A percentile compares a stretch with the other conserved stretches of the same genome.
phyloP scores from a whole-genome alignment of 495 filamentous ascomycete species.

The Penicillium chermesinum region DNA sequence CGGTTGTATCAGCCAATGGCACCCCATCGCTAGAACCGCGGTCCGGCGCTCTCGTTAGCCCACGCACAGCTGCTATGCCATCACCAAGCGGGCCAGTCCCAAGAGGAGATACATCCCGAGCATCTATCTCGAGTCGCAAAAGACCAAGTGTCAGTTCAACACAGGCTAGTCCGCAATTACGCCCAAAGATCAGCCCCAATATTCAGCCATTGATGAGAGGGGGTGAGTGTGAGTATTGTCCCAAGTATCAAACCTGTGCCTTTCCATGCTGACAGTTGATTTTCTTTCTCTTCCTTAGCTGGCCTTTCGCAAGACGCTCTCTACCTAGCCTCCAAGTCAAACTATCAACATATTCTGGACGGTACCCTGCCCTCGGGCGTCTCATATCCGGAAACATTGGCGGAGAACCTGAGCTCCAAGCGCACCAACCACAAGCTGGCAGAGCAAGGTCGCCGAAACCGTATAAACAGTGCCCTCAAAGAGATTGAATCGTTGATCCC shows the following conservation, averaged over 20 bases:
- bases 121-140: constrained; percentile 47
- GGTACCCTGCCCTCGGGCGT: constrained; percentile 87
- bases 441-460: constrained; percentile 89
- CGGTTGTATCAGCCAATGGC: constrained; percentile 25
- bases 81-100: constrained; percentile 41
- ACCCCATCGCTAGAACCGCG: constrained; percentile 31
- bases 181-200: constrained; percentile 90
- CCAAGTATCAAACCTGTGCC: no score
- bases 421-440: constrained; percentile 97
- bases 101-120: constrained; percentile 35
- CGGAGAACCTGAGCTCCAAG: constrained; percentile 91
- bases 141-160: constrained; percentile 70
- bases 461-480: constrained; percentile 89
- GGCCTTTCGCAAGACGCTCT: constrained; percentile 64
- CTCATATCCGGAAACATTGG: constrained; percentile 82
- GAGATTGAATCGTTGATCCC: constrained; percentile 87
- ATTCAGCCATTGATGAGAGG: constrained; percentile 86
- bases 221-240: constrained; percentile 58
- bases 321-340: constrained; percentile 86
- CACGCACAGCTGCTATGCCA: constrained; percentile 34
- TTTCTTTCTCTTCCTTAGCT: no score
- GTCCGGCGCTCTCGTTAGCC: constrained; percentile 28
- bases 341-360: constrained; percentile 96
- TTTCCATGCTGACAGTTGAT: no score
- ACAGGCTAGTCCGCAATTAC: constrained; percentile 73